Base-by-base conservation (phyloP, 2,329 filamentous ascomycete genomes). In the Diaporthe helianthi region DNA sequence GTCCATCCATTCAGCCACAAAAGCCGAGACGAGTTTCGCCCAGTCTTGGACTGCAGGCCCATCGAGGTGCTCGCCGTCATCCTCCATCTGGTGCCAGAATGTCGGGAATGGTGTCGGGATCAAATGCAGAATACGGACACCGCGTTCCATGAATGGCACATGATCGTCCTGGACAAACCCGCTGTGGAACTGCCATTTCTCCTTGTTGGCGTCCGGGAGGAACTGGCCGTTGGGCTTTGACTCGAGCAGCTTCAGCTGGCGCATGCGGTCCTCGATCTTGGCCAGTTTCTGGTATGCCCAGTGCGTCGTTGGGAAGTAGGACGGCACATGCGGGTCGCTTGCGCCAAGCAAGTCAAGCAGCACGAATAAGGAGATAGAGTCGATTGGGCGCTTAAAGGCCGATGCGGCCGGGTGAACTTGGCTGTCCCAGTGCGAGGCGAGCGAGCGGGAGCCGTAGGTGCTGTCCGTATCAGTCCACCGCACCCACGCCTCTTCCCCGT, bases 231-330 rank as follows among this genome's bases (percentile, higher is more conserved):
- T 55, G 7, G 73, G 72, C 52, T 71, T 71, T 44, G 91, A 90
- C 76, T 92, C 90, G 71, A 95, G 87, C 41, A 91, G 80, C 1
- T 83, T 83, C 1, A 94, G 82, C 12, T 84, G 80, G 41, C 94
- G 89, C 77, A 98, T 84, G 31, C 94, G 90, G 63, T 83, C 80
- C 80, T 98, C 95, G 19, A 97, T 81, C 2, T 82, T 80, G 1
- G 93, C 91, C 83, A 98, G 88, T 70, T 87, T 86, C 73, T 88
- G 84, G 79, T 98, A 98, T 1, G 94, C 94, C 95, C 95, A 98
- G 78, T 98, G 95, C 0, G 95, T 98, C 1, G 91, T 92, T 70
- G 90, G 86, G 78, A 97, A 98, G 81, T 95, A 98, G 0, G 93
- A 97, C 1, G 93, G 93, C 1, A 99, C 86, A 0, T 76, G 81